Evolutionary conservation across 352 stramenopile species (phyloP).

Genomic region (Pelagophyceae sp.): DNA sequence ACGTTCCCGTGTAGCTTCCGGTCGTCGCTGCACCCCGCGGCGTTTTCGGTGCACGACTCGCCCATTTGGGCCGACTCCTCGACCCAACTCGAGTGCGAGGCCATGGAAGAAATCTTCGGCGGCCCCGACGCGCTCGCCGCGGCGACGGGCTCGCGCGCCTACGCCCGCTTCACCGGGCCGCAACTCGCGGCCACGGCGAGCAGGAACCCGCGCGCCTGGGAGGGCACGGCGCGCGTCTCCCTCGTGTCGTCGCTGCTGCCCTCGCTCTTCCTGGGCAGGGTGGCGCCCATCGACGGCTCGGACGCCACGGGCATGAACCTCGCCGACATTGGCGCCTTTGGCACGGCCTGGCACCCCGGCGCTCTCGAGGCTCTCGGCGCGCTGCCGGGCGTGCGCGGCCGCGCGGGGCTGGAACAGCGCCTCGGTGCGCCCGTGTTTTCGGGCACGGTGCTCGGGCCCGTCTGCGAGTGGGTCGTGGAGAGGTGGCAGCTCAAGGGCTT

Average conservation of each 20-base stretch:
- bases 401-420: background rate
- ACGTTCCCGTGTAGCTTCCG: no score
- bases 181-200: conserved; percentile 30
- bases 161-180: conserved; percentile 35
- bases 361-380: conserved; percentile 3
- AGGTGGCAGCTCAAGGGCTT: background rate
- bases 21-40: background rate
- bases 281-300: conserved; percentile 25
- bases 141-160: conserved; percentile 31
- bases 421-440: background rate
- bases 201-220: conserved; percentile 18
- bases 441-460: conserved; percentile 4
- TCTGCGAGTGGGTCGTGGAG: conserved; percentile 23
- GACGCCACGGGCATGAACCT: conserved; percentile 37
- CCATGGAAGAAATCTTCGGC: conserved; percentile 22
- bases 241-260: conserved; percentile 29
- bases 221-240: conserved; percentile 22
- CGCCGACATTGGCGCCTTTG: conserved; percentile 20
- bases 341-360: conserved; percentile 2
- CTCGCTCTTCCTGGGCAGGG: conserved; percentile 26
- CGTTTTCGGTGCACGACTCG: conserved; percentile 2
- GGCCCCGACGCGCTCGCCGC: conserved; percentile 23
- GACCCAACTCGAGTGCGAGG: conserved; percentile 24
- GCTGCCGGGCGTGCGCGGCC: conserved; percentile 12
- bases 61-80: conserved; percentile 35